Conservation (phyloP, 371 early-diverging fungal species). For the Syncephalastrum monosporum region DNA sequence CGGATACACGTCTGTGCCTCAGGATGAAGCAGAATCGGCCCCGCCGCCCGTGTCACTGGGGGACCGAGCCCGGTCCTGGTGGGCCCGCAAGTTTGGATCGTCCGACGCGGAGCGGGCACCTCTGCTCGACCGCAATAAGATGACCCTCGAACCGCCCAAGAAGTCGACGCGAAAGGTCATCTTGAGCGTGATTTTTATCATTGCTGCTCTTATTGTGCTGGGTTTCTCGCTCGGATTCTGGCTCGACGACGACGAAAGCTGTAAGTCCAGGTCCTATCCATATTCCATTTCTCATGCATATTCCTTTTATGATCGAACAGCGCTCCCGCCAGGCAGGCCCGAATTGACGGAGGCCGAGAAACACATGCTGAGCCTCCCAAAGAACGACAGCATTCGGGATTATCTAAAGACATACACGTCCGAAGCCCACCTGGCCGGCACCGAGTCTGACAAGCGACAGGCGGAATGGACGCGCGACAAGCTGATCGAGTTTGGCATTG, state of each 20-base stretch:
- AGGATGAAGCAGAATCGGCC: conserved; percentile 10
- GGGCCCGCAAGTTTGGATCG: conserved; percentile 6
- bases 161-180: conserved; percentile 18
- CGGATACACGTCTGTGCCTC: conserved; percentile 15
- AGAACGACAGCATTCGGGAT: conserved; percentile 26
- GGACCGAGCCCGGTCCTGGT: conserved; percentile 15
- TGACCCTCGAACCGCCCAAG: conserved; percentile 42
- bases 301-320: not conserved
- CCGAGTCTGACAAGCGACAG: conserved; percentile 33
- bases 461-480: conserved; percentile 59
- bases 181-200: conserved; percentile 18
- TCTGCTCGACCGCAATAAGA: conserved; percentile 31
- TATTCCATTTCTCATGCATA: not conserved
- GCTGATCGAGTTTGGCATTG: conserved; percentile 50
- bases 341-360: conserved; percentile 8
- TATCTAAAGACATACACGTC: conserved; percentile 51
- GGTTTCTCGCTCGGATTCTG: conserved; percentile 16
- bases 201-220: conserved; percentile 19
- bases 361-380: conserved; percentile 19
- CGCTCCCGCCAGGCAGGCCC: not conserved
- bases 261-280: not conserved
- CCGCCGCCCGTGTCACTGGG: not conserved
- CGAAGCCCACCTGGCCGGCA: conserved; percentile 52
- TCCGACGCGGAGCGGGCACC: conserved; percentile 25
- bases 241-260: conserved; percentile 8